Percentiles rank a stretch among this genome's conserved stretches.
phyloP scores from a whole-genome alignment of 1,139 yeast genomes.

The Pichia sp. region DNA sequence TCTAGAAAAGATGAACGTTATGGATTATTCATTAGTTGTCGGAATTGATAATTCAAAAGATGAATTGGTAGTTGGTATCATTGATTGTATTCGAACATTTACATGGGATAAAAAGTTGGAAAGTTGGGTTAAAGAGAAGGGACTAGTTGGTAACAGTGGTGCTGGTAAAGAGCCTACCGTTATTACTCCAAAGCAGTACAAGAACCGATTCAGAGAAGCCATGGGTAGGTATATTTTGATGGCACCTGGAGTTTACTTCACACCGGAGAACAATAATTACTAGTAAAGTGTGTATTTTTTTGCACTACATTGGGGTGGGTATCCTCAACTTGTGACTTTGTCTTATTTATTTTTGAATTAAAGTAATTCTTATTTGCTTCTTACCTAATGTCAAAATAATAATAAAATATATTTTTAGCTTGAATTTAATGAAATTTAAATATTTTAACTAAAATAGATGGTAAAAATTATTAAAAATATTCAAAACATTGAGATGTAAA shows the following conservation, averaged over 20 bases:
- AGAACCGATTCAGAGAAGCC: conserved; percentile 90
- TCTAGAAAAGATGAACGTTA: conserved; percentile 93
- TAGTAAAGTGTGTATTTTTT: no score
- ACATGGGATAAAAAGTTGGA: conserved; percentile 99
- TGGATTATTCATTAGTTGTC: conserved; percentile 94
- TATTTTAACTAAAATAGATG: no score
- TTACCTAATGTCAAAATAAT: no score
- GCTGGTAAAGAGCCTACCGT: conserved; percentile 95
- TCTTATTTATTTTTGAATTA: no score
- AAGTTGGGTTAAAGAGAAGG: conserved; percentile 96
- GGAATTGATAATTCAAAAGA: conserved; percentile 74
- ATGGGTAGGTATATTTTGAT: conserved; percentile 93
- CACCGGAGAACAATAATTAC: conserved; percentile 17
- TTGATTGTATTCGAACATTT: conserved; percentile 90
- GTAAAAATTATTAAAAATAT: no score
- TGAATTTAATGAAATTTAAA: no score
- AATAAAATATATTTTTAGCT: no score
- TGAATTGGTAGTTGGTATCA: conserved; percentile 84
- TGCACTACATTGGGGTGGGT: no score
- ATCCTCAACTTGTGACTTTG: no score
- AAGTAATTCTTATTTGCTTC: no score
- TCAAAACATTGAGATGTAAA: no score
- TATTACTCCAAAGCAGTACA: conserved; percentile 92
- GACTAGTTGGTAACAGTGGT: conserved; percentile 75
- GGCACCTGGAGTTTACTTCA: conserved; percentile 86